Base-by-base conservation (phyloP, 1,284 basidiomycete species). In the Lentinus polychrous region DNA sequence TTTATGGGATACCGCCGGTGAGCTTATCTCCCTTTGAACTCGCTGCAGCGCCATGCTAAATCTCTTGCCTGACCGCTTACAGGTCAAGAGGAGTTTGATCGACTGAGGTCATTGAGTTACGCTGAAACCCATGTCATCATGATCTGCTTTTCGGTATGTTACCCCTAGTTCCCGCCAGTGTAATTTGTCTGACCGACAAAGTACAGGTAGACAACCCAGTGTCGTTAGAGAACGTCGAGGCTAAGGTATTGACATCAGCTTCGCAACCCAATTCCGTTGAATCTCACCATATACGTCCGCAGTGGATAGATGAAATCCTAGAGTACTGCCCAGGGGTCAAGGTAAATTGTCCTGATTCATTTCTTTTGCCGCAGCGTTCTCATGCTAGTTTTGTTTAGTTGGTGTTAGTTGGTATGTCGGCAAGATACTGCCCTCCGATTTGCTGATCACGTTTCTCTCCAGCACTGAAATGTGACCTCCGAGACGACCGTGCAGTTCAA, bases 11-110 rank as follows among this genome's bases (percentile, higher is more conserved):
- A 97, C 94, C 36, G 94, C 94, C 34, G 92, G 92, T 91, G 60
- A 56, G 81, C 70, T 42, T 46, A 17, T 18, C 46, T 23, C 41
- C 40, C 34, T 49, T n/a, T n/a, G n/a, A n/a, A n/a, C n/a, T n/a
- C n/a, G n/a, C n/a, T n/a, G n/a, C n/a, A n/a, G n/a, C n/a, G n/a
- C n/a, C n/a, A 11, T 18, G 18, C 49, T 42, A 27, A 32, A 15
- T n/a, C 35, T 39, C 51, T 59, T 40, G 59, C 39, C 31, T 52
- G 8, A 49, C 49, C 56, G 55, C 49, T 34, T 48, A 39, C 62
- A 93, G 94, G 91, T 20, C 93, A 96, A 67, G 94, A 98, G 71
- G 94, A 97, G 59, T 97, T 97, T 64, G 94, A 96, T 64, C 75
- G 92, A 43, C 69, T 98, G 48, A 78, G 95, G 42, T 92, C 91